Percentiles rank a stretch among this genome's conserved stretches.
phyloP scores from a whole-genome alignment of 805 yeast genomes.

The Suhomyces vadensis region DNA sequence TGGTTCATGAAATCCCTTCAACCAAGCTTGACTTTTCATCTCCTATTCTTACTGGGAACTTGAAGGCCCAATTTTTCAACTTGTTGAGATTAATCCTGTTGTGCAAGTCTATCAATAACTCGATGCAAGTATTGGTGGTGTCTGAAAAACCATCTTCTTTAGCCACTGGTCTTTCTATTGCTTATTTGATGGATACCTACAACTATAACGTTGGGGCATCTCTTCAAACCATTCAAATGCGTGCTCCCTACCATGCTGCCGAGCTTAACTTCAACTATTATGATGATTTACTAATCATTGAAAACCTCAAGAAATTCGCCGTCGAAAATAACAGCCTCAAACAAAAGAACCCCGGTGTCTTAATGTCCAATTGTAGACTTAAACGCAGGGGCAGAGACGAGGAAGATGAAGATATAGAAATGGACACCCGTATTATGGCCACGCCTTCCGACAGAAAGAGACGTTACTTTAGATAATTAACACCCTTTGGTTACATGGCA shows the following conservation, averaged over 20 bases:
- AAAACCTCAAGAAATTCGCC: conserved; percentile 39
- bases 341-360: conserved; percentile 22
- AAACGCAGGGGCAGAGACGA: conserved; percentile 29
- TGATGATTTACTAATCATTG: conserved; percentile 41
- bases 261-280: conserved; percentile 35
- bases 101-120: conserved; percentile 31
- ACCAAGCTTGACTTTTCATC: conserved; percentile 26
- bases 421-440: conserved; percentile 8
- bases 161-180: conserved; percentile 35
- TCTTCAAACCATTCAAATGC: conserved; percentile 22
- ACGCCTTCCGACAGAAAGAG: conserved; percentile 23
- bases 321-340: conserved; percentile 36
- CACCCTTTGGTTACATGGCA: too few species aligned
- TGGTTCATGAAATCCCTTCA: conserved; percentile 33
- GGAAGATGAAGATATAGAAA: conserved; percentile 17
- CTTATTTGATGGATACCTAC: conserved; percentile 43
- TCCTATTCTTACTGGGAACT: conserved; percentile 41
- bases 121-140: conserved; percentile 34
- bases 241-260: conserved; percentile 18
- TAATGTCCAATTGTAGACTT: conserved; percentile 29
- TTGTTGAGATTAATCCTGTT: conserved; percentile 36
- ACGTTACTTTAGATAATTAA: conserved; percentile 7
- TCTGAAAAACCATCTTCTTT: conserved; percentile 26
- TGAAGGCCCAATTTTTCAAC: conserved; percentile 38
- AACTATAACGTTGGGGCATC: conserved; percentile 34